Conservation (phyloP, 176 grass and related monocot genomes). For the Lolium perenne region DNA sequence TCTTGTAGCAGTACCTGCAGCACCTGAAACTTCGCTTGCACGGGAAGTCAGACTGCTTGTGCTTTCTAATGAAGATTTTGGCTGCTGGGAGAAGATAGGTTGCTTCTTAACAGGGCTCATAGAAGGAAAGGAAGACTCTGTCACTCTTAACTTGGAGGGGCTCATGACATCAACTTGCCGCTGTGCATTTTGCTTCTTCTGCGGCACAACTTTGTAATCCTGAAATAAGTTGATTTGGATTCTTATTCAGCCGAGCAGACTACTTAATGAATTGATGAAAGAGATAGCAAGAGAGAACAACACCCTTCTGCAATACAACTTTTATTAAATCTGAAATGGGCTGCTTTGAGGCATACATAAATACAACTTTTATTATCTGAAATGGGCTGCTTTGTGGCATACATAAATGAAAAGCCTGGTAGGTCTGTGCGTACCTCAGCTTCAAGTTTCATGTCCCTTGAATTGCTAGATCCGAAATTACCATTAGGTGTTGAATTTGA, state of each 20-base stretch:
- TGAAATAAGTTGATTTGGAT: slow-evolving; percentile 56
- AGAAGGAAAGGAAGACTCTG: slow-evolving; percentile 63
- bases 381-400: not conserved
- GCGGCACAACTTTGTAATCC: slow-evolving; percentile 63
- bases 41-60: slow-evolving; percentile 33
- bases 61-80: slow-evolving; percentile 58
- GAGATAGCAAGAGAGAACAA: slow-evolving; percentile 16
- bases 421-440: slow-evolving; percentile 44
- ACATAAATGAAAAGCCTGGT: slow-evolving; percentile 28
- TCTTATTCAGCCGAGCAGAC: slow-evolving; percentile 18
- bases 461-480: slow-evolving; percentile 44
- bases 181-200: slow-evolving; percentile 59
- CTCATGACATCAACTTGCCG: slow-evolving; percentile 61
- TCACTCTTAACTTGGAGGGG: slow-evolving; percentile 52
- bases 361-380: slow-evolving; percentile 29
- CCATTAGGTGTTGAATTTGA: slow-evolving; percentile 54
- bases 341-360: slow-evolving; percentile 7
- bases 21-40: slow-evolving; percentile 39
- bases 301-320: slow-evolving; percentile 19
- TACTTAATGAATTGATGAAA: slow-evolving; percentile 33
- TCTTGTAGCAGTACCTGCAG: slow-evolving; percentile 38
- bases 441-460: slow-evolving; percentile 48
- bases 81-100: slow-evolving; percentile 49
- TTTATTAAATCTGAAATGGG: slow-evolving; percentile 24
- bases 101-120: slow-evolving; percentile 59